These are phyloP conservation scores for Starmera quercuum DNA, from an alignment of 805 yeast genomes.

Conservation along the genomic window DNA sequence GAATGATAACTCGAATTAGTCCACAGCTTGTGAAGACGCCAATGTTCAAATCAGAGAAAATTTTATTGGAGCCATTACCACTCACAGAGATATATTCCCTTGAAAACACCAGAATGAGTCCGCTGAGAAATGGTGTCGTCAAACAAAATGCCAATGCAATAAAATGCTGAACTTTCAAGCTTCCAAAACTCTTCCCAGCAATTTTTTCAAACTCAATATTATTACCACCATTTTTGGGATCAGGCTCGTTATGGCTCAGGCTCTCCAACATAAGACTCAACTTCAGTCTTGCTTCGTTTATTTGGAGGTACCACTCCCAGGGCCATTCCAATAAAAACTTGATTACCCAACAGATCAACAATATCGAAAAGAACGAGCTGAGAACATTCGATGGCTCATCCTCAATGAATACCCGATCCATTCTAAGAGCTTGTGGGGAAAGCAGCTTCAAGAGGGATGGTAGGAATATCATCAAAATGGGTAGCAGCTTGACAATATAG, in stretches of 20 bases:
- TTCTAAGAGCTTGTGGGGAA: slow-evolving; percentile 8
- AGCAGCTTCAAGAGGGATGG: slow-evolving; percentile 13
- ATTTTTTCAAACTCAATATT: slow-evolving; percentile 2
- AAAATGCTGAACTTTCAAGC: slow-evolving; percentile 10
- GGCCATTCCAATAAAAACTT: slow-evolving; percentile 33
- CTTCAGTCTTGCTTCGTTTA: slow-evolving; percentile 12
- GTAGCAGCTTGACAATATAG: slow-evolving; percentile 9
- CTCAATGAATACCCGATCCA: slow-evolving; percentile 7
- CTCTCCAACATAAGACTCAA: slow-evolving; percentile 4
- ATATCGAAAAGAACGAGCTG: slow-evolving; percentile 25
- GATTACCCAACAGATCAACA: slow-evolving; percentile 27
- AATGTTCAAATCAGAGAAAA: slow-evolving; percentile 31
- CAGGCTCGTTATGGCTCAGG: background rate
- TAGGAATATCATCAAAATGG: slow-evolving; percentile 12
- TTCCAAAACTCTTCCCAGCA: slow-evolving; percentile 1
- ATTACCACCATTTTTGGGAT: background rate
- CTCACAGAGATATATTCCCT: slow-evolving; percentile 21
- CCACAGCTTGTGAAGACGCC: slow-evolving; percentile 28
- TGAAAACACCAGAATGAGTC: slow-evolving; percentile 20
- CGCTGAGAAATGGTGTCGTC: slow-evolving; percentile 21
- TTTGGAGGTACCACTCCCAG: slow-evolving; percentile 29
- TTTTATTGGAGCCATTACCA: slow-evolving; percentile 20
- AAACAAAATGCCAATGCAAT: slow-evolving; percentile 22
- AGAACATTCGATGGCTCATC: slow-evolving; percentile 15
- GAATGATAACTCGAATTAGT: slow-evolving; percentile 19